Percentiles rank a stretch among this genome's conserved stretches.
Evolutionary conservation across 257 asterid genomes (phyloP).

Genomic region (Primulina huaijiensis): DNA sequence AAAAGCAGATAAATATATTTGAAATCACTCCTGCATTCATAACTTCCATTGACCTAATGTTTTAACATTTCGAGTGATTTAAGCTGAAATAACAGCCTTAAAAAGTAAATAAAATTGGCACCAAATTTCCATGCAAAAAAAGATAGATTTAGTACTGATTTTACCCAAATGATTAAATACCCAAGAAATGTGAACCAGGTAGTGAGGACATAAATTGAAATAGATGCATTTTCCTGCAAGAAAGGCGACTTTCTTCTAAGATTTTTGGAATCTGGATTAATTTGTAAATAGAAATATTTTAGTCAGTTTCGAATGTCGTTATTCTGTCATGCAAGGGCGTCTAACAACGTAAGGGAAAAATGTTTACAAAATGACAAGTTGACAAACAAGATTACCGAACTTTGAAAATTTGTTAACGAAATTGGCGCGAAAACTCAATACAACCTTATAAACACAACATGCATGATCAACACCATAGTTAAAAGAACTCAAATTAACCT

Average conservation of each 20-base stretch:
- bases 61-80: not conserved
- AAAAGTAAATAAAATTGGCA: constrained; percentile 14
- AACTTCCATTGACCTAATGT: not conserved
- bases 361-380: not conserved
- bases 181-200: constrained; percentile 11
- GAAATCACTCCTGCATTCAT: no score
- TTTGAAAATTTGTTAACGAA: constrained; percentile 1
- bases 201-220: not conserved
- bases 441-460: constrained; percentile 4
- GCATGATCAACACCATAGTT: not conserved
- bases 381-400: constrained; percentile 27
- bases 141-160: not conserved
- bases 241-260: constrained; percentile 6
- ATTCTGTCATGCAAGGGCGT: not conserved
- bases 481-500: constrained; percentile 1
- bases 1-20: no score
- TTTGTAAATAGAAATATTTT: no score
- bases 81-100: not conserved
- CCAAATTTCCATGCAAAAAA: constrained; percentile 6
- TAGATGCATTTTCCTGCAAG: constrained; percentile 18
- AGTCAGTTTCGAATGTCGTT: not conserved
- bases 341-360: not conserved
- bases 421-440: constrained; percentile 16
- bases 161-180: not conserved
- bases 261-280: not conserved